Percentiles rank a stretch among this genome's conserved stretches.
Conservation (phyloP, 2,329 filamentous ascomycete genomes). For the Cladosporium velox region DNA sequence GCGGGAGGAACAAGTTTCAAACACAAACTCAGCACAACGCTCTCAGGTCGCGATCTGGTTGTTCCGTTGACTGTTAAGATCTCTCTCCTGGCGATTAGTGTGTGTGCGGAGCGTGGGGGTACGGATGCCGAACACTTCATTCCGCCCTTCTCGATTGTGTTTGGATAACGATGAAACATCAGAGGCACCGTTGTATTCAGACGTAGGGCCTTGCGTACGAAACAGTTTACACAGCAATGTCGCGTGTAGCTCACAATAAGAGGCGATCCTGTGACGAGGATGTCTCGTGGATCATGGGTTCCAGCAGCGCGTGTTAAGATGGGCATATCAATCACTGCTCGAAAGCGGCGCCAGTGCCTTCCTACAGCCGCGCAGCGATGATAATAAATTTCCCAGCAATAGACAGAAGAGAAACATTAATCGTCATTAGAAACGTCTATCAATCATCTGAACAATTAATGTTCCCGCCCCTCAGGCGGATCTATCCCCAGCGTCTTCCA, state of each 20-base stretch:
- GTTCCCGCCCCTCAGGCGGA: background rate
- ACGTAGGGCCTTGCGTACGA: background rate
- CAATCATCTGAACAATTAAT: background rate
- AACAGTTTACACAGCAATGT: background rate
- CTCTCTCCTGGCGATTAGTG: background rate
- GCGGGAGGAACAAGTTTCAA: background rate
- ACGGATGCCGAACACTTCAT: background rate
- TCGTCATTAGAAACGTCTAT: background rate
- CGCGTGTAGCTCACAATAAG: background rate
- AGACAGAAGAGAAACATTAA: background rate
- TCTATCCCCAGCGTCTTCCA: constrained; percentile 13
- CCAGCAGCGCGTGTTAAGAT: background rate
- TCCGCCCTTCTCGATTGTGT: background rate
- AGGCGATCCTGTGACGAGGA: background rate
- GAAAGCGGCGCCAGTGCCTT: background rate
- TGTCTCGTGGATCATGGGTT: background rate
- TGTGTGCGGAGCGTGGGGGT: background rate
- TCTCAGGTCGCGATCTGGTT: background rate
- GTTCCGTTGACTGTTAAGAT: background rate
- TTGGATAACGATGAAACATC: background rate
- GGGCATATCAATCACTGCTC: background rate
- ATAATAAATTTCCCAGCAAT: background rate
- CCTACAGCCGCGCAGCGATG: background rate
- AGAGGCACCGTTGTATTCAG: background rate
- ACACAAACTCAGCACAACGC: background rate